A percentile compares a stretch with the other conserved stretches of the same genome.
Evolutionary conservation across 2,329 filamentous ascomycete species (phyloP).

Genomic region (Verruconis gallopava): DNA sequence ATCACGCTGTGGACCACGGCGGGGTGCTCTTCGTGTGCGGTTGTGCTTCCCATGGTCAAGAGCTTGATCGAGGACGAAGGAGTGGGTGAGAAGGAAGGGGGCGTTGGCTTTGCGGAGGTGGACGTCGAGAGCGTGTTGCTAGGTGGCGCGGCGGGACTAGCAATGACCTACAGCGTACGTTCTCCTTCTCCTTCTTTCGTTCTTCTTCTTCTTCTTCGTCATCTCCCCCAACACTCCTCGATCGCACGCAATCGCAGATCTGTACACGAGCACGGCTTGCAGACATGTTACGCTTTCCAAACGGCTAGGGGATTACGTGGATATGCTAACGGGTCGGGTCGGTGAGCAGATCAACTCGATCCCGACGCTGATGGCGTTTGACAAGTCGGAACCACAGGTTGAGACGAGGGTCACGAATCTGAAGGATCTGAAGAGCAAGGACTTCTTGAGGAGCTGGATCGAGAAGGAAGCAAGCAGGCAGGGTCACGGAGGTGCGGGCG

Average conservation of each 20-base stretch:
- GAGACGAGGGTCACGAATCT: slow-evolving; percentile 31
- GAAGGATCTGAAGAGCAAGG: slow-evolving; percentile 33
- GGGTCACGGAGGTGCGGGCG: slow-evolving; percentile 32
- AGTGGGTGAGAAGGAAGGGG: slow-evolving; percentile 31
- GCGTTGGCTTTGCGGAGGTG: slow-evolving; percentile 35
- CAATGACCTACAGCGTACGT: slow-evolving; percentile 27
- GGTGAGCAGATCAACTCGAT: slow-evolving; percentile 29
- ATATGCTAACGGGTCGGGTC: neutral
- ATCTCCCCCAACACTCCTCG: no score
- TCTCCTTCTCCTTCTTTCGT: neutral
- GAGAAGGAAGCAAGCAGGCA: slow-evolving; percentile 34
- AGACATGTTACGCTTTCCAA: slow-evolving; percentile 8
- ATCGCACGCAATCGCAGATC: no score
- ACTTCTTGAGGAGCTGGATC: slow-evolving; percentile 34
- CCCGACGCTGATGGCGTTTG: slow-evolving; percentile 38
- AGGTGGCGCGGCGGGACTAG: slow-evolving; percentile 22
- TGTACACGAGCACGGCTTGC: no score
- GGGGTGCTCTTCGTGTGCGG: slow-evolving; percentile 33
- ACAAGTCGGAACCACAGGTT: slow-evolving; percentile 35
- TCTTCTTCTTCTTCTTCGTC: neutral
- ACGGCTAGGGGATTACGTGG: neutral
- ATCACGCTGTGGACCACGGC: slow-evolving; percentile 39
- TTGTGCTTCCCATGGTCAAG: slow-evolving; percentile 30
- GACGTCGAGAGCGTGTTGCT: slow-evolving; percentile 34
- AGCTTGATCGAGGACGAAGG: slow-evolving; percentile 30